Evolutionary conservation across 2,329 filamentous ascomycete genomes (phyloP), one percentile per base, ranked within the genome.

Genomic region (Aspergillus neoniger): DNA sequence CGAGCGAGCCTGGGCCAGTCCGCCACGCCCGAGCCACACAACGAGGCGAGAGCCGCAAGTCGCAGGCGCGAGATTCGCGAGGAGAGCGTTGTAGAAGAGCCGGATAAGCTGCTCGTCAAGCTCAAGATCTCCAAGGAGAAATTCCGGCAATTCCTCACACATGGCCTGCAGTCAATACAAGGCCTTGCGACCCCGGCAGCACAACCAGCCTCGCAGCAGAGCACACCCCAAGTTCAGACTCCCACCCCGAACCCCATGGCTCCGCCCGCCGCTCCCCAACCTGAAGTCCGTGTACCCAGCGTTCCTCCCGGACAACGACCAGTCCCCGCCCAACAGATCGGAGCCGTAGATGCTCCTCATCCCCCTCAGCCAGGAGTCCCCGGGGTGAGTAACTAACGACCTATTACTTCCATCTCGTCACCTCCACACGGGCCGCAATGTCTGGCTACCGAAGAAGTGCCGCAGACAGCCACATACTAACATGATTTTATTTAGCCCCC

Each of bases 11-110:
- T 91, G 53, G 87, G 88, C 53, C 88, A 95, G 62, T 97, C 94
- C 32, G 91, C 93, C 73, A 98, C 95, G 0, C 95, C 95, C 3
- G 95, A 98, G 74, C 84, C 82, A 48, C 77, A 82, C 67, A 86
- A 91, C 69, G 92, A 96, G 74, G 86, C 89, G 1, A 83, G 92
- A 69, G 87, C 85, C 7, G 88, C 88, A 5, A 83, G 80, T 7
- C 81, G 86, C 65, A 81, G 85, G 66, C 85, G 86, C 65, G 85
- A 90, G 64, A 85, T 87, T 47, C 86, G 91, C 52, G 93, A 97
- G 71, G 92, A 94, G 66, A 95, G 85, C 47, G 47, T 50, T 57
- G 77, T 89, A 14, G 89, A 92, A 57, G 90, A 92, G 66, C 83
- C 88, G 0, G 80, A 82, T n/a, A 85, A 84, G 49, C 76, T 92